These are phyloP conservation scores for Triticum turgidum DNA, from an alignment of 176 grass and related monocot species.

Conservation along the genomic window DNA sequence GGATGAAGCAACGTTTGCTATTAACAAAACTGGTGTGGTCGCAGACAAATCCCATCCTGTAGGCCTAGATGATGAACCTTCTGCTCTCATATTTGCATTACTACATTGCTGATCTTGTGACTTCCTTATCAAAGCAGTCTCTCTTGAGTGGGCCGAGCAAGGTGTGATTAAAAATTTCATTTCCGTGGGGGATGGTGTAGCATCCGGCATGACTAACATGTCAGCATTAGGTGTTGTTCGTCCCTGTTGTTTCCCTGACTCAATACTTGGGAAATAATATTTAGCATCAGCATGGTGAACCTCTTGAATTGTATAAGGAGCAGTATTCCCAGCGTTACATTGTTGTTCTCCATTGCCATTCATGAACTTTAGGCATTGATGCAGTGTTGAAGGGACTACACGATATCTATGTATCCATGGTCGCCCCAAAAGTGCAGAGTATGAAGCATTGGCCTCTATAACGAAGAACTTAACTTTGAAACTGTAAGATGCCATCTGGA, in stretches of 20 bases:
- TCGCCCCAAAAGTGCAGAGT: too few relatives aligned
- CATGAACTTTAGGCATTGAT: neutral
- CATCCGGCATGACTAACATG: neutral
- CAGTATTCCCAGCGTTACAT: neutral
- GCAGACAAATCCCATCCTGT: neutral
- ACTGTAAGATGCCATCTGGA: too few relatives aligned
- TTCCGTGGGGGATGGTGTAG: neutral
- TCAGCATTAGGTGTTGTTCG: neutral
- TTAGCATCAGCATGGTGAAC: neutral
- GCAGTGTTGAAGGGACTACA: too few relatives aligned
- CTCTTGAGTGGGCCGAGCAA: too few relatives aligned
- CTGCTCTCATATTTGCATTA: neutral
- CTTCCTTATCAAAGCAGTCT: neutral
- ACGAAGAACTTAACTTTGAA: too few relatives aligned
- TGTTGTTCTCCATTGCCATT: neutral
- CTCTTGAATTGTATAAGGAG: neutral
- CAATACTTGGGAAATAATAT: neutral
- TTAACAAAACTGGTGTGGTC: neutral
- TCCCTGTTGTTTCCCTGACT: neutral
- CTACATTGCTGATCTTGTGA: accelerated
- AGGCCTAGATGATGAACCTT: neutral
- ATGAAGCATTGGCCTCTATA: too few relatives aligned
- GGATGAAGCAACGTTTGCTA: accelerated
- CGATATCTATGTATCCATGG: too few relatives aligned
- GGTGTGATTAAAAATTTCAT: neutral